Evolutionary conservation across 371 early-diverging fungal species (phyloP).

Genomic region (Dichotomocladium elegans): DNA sequence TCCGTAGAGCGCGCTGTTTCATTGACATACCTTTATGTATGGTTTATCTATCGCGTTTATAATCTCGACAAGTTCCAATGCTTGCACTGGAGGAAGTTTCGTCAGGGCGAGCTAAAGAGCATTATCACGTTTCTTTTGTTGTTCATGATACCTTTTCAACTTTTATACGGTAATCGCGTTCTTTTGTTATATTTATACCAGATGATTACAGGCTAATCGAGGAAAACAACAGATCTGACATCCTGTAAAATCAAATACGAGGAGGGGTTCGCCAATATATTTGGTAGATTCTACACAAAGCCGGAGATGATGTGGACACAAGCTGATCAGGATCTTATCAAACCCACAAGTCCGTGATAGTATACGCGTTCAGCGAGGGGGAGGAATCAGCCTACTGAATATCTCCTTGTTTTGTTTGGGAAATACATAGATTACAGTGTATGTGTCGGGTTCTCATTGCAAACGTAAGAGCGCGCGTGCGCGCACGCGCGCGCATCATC

Average conservation of each 20-base stretch:
- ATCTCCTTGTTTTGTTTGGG: too few relatives aligned
- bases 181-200: too few relatives aligned
- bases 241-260: conserved; percentile 46
- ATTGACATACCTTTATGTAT: conserved; percentile 31
- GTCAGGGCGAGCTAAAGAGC: conserved; percentile 45
- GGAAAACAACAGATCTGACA: conserved; percentile 33
- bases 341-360: conserved; percentile 45
- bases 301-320: conserved; percentile 41
- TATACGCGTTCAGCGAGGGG: too few relatives aligned
- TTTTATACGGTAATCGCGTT: conserved; percentile 50
- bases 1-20: conserved; percentile 37
- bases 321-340: conserved; percentile 24
- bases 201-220: too few relatives aligned
- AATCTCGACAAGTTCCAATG: conserved; percentile 34
- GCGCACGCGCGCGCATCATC: neutral
- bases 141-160: conserved; percentile 48
- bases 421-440: conserved; percentile 22
- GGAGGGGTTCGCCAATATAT: conserved; percentile 36
- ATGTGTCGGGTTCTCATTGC: conserved; percentile 36
- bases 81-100: conserved; percentile 27
- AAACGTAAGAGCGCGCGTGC: conserved; percentile 33
- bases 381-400: too few relatives aligned
- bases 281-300: conserved; percentile 29
- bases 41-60: conserved; percentile 38
- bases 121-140: conserved; percentile 40